These are phyloP conservation scores for Babesia sp. DNA, from an alignment of 169 alveolate species.

Conservation along the genomic window DNA sequence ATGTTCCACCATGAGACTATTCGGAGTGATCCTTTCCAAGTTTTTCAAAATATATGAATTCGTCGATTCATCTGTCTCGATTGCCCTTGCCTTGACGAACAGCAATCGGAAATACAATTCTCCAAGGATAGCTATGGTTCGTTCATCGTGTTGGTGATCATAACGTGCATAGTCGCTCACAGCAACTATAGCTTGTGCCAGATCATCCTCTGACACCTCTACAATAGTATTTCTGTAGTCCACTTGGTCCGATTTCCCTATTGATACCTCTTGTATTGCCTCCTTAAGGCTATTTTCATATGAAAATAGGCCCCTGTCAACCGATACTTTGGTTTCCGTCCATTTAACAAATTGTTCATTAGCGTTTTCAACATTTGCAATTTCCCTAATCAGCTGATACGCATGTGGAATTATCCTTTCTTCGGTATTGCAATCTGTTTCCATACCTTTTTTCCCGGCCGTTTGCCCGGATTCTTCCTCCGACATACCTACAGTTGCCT, in stretches of 20 bases:
- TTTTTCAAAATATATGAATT: background rate
- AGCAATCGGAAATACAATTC: slow-evolving; percentile 19
- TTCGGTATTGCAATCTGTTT: background rate
- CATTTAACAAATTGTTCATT: background rate
- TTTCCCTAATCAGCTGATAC: background rate
- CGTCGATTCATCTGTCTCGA: background rate
- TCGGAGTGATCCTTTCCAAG: background rate
- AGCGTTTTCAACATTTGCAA: background rate
- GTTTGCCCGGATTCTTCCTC: too few species aligned
- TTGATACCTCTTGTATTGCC: background rate
- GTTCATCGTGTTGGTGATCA: background rate
- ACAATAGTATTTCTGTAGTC: background rate
- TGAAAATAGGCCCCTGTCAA: background rate
- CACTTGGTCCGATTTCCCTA: slow-evolving; percentile 1
- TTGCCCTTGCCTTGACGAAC: background rate
- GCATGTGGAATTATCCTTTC: background rate
- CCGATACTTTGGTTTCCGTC: background rate
- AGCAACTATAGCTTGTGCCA: slow-evolving; percentile 4
- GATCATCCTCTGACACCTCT: background rate
- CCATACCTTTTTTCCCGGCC: too few species aligned
- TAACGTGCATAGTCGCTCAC: slow-evolving; percentile 23
- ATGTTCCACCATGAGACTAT: slow-evolving; percentile 8
- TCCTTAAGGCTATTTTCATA: slow-evolving; percentile 10
- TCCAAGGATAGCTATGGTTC: background rate
- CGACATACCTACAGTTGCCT: background rate